Conservation (phyloP, 257 asterid species). For the Salvia rosmarinus region DNA sequence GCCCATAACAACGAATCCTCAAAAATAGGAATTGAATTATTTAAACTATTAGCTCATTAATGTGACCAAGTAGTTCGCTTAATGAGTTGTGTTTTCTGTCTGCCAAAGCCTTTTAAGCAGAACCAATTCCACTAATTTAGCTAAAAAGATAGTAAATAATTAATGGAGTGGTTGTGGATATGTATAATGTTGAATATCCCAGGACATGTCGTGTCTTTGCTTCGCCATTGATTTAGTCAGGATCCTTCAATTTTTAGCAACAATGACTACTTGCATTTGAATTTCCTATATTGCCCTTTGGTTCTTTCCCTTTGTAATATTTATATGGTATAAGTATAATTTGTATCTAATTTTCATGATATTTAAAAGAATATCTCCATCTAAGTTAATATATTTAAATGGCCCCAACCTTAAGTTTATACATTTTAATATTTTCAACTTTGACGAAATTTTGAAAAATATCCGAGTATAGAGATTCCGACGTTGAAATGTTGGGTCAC, state of each 20-base stretch:
- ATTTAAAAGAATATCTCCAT: too few relatives aligned
- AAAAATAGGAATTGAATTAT: constrained; percentile 44
- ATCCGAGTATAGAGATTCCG: too few relatives aligned
- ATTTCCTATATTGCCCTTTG: neutral
- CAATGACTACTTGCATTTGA: neutral
- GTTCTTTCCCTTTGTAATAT: neutral
- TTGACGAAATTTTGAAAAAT: too few relatives aligned
- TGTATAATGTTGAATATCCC: constrained; percentile 53
- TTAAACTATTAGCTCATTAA: constrained; percentile 36
- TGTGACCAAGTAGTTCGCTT: constrained; percentile 51
- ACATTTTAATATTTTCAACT: too few relatives aligned
- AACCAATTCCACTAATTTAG: constrained; percentile 37
- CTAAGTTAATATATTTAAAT: too few relatives aligned
- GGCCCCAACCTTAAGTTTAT: too few relatives aligned
- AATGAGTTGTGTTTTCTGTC: constrained; percentile 57
- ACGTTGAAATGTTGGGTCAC: too few relatives aligned
- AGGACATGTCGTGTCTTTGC: constrained; percentile 55
- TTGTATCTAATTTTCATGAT: too few relatives aligned
- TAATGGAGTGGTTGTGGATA: constrained; percentile 65
- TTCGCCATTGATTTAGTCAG: constrained; percentile 11
- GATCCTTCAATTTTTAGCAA: neutral
- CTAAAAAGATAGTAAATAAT: neutral
- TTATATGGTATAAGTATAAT: too few relatives aligned
- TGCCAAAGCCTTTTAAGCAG: constrained; percentile 28
- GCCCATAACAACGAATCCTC: constrained; percentile 41